Evolutionary conservation across 2,329 filamentous ascomycete species (phyloP), one percentile per base, ranked within the genome.

Genomic region (Hypoxylon sp.): DNA sequence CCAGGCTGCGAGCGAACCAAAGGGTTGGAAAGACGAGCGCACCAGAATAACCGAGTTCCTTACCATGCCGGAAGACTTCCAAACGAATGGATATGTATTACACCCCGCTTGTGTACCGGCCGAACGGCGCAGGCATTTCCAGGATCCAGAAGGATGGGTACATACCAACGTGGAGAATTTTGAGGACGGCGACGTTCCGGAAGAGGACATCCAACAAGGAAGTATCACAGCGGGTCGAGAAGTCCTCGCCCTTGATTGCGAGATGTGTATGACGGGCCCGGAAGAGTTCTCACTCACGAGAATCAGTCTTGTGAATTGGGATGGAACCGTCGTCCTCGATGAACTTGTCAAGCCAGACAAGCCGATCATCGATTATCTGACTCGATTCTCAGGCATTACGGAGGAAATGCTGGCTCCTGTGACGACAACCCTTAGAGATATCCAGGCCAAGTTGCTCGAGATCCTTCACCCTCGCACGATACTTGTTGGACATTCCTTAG

Each of bases 341-440:
- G 92, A 97, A 80, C 87, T 98, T 11, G 96, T 99, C 74, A 96
- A 96, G 81, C 96, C 96, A 0, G 85, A 90, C 46, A 90, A 91
- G 70, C 90, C 92, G n/a, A 94, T 99, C 74, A 90, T 88, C 61
- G 91, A 99, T 82, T 98, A 99, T 77, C 85, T 99, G 41, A 99
- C 96, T 1, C 90, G 86, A 58, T 96, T 89, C 78, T 99, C 96
- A 0, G 96, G 96, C 68, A 97, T 99, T 75, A 99, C 95, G 2
- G 86, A 91, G 73, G 88, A 90, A 69, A 94, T 94, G 87, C 87
- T 99, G 30, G 87, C 89, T 41, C 85, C 90, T 32, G 90, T 98
- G 39, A 96, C 92, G 0, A 98, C 94, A 2, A 94, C 90, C 0
- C 86, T 97, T 7, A 73, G 79, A 59, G 94, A 98, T 75, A 92